Evolutionary conservation across 441 rosid genomes (phyloP).

Genomic region (Erodium texanum): DNA sequence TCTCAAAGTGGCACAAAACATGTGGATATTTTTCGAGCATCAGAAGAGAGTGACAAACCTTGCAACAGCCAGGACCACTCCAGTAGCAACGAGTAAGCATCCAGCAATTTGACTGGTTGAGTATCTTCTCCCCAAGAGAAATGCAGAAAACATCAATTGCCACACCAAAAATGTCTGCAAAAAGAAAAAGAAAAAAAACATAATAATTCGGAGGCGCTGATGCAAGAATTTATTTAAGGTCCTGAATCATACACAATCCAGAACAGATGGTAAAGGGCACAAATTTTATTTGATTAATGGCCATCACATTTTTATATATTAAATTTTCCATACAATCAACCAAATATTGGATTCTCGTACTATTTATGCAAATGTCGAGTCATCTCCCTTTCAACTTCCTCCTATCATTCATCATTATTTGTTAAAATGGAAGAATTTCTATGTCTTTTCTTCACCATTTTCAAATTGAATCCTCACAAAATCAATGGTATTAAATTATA

Average conservation of each 20-base stretch:
- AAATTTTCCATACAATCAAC: neutral
- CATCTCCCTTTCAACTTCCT: neutral
- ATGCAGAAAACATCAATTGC: slow-evolving; percentile 59
- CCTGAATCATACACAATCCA: neutral
- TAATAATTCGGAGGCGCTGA: neutral
- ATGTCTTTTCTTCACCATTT: neutral
- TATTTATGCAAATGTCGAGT: neutral
- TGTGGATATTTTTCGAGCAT: neutral
- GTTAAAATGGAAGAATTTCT: too few species aligned
- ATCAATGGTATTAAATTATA: neutral
- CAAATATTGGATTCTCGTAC: neutral
- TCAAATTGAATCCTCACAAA: neutral
- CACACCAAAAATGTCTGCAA: slow-evolving; percentile 77
- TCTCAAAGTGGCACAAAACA: neutral
- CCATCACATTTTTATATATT: too few species aligned
- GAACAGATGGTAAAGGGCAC: neutral
- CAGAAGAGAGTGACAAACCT: slow-evolving; percentile 31
- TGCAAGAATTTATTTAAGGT: neutral
- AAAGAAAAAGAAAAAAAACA: neutral
- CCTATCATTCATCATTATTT: too few species aligned
- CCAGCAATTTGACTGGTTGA: slow-evolving; percentile 53
- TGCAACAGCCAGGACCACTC: slow-evolving; percentile 68
- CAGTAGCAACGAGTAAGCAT: slow-evolving; percentile 72
- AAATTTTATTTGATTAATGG: too few species aligned
- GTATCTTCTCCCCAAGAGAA: slow-evolving; percentile 57